Conservation (phyloP, 2,329 filamentous ascomycete genomes). For the Aureobasidium sp. region DNA sequence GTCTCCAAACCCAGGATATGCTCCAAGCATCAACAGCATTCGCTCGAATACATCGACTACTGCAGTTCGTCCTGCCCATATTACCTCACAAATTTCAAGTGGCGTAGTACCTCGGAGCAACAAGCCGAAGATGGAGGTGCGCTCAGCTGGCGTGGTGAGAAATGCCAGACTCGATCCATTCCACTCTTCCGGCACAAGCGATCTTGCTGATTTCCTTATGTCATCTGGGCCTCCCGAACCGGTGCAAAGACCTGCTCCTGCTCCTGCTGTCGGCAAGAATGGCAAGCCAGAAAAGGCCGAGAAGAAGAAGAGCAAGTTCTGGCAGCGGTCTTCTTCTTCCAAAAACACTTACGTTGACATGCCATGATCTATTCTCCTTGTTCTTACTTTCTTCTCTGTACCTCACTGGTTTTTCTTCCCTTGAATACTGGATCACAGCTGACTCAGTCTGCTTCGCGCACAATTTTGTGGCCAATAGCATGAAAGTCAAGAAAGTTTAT, state of each 20-base stretch:
- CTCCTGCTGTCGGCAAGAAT: constrained; percentile 1
- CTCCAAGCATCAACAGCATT: constrained; percentile 10
- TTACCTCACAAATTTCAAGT: constrained; percentile 12
- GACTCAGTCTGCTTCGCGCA: not conserved
- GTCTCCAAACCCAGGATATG: constrained; percentile 12
- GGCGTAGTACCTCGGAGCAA: constrained; percentile 16
- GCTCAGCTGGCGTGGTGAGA: constrained; percentile 22
- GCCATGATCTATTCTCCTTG: constrained; percentile 16
- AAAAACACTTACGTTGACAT: constrained; percentile 21
- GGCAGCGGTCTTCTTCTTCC: constrained; percentile 11
- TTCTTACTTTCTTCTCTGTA: not conserved
- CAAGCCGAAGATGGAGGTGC: constrained; percentile 16
- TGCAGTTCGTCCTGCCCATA: constrained; percentile 12
- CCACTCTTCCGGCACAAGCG: constrained; percentile 27
- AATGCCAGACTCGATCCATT: constrained; percentile 22
- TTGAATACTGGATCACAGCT: too few relatives aligned
- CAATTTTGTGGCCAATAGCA: not conserved
- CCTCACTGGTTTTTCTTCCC: too few relatives aligned
- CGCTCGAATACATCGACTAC: constrained; percentile 23
- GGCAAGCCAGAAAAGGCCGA: constrained; percentile 19
- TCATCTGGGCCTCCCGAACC: constrained; percentile 31
- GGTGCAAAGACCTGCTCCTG: constrained; percentile 17
- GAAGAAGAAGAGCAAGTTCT: constrained; percentile 23
- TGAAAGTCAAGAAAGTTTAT: not conserved
- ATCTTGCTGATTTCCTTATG: constrained; percentile 38